Conservation (phyloP, 768 basidiomycete species). For the Trametes punicea region DNA sequence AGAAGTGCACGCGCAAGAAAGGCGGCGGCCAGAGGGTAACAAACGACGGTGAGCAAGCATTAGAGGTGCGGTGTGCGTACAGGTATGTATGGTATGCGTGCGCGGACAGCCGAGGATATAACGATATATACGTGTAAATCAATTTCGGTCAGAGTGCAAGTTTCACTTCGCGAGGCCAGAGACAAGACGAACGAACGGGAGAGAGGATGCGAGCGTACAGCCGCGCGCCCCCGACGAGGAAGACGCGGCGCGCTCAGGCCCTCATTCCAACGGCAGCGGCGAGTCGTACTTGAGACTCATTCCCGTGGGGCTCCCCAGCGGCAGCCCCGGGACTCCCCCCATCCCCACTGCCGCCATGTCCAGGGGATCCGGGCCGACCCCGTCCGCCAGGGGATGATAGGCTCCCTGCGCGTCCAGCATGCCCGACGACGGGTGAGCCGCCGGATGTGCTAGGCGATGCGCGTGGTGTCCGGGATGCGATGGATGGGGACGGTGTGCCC, state of each 20-base stretch:
- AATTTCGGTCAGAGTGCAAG: background rate
- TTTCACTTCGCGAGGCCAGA: background rate
- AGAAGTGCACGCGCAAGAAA: background rate
- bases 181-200: background rate
- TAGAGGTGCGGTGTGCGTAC: constrained; percentile 16
- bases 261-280: constrained; percentile 31
- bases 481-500: constrained; percentile 12
- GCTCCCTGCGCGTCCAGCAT: constrained; percentile 7
- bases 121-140: constrained; percentile 16
- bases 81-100: constrained; percentile 16
- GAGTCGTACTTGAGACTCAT: constrained; percentile 30
- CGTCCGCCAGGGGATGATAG: constrained; percentile 19
- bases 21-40: background rate
- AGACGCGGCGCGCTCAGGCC: constrained; percentile 18
- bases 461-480: constrained; percentile 14
- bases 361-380: constrained; percentile 20
- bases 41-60: background rate
- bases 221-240: background rate
- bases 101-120: background rate
- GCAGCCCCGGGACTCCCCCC: constrained; percentile 14
- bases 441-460: constrained; percentile 10
- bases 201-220: background rate
- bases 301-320: constrained; percentile 18
- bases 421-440: constrained; percentile 1
- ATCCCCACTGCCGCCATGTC: constrained; percentile 23